phyloP scores from a whole-genome alignment of 1,284 basidiomycete genomes.

The Naganishia albida region DNA sequence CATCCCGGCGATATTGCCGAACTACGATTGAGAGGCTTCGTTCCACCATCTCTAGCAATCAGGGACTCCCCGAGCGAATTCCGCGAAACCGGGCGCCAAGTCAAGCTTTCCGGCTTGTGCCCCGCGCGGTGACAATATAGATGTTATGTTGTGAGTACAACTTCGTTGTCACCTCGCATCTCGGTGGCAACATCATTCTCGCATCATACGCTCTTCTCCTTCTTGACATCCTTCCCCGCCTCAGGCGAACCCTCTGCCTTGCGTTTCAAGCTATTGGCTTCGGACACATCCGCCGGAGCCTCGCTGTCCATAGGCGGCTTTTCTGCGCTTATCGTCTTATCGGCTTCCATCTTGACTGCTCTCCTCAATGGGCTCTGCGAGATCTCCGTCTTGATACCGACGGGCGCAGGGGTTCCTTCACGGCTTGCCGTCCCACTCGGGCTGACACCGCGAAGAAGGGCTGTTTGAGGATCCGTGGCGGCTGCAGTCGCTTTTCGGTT shows the following conservation, averaged over 20 bases:
- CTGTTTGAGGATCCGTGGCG: not conserved
- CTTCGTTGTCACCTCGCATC: too few relatives aligned
- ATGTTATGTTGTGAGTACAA: too few relatives aligned
- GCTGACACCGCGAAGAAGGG: conserved; percentile 15
- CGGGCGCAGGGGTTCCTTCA: conserved; percentile 24
- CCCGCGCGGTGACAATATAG: too few relatives aligned
- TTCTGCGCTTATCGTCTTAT: not conserved
- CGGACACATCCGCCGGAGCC: not conserved
- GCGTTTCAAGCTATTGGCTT: conserved; percentile 23
- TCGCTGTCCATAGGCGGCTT: too few relatives aligned
- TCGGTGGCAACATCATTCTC: too few relatives aligned
- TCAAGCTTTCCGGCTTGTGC: too few relatives aligned
- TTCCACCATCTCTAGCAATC: too few relatives aligned
- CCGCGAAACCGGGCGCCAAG: too few relatives aligned
- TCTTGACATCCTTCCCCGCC: conserved; percentile 29
- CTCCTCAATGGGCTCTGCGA: conserved; percentile 1
- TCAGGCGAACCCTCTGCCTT: conserved; percentile 31
- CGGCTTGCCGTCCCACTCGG: conserved; percentile 26
- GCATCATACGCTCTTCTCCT: conserved; percentile 32
- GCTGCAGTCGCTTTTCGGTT: conserved; percentile 25
- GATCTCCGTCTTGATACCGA: not conserved
- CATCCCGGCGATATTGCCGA: too few relatives aligned
- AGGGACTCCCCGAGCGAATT: too few relatives aligned
- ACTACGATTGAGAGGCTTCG: too few relatives aligned
- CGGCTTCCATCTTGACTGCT: conserved; percentile 10